Percentiles rank a stretch among this genome's conserved stretches.
These are phyloP conservation scores for Buxus sempervirens DNA, from an alignment of 164 flowering plant species.

Conservation along the genomic window DNA sequence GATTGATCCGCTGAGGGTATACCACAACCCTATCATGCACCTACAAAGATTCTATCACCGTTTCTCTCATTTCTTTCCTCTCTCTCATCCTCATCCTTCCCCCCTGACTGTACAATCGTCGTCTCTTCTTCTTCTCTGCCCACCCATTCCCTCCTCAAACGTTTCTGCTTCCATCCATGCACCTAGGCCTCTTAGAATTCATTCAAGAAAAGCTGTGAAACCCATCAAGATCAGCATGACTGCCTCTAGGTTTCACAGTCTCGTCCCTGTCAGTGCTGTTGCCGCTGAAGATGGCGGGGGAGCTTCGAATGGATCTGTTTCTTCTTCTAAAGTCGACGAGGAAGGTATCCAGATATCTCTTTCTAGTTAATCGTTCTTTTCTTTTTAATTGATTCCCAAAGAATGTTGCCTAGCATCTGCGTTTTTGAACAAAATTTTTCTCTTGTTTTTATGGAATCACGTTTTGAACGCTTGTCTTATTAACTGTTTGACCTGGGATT, in stretches of 20 bases:
- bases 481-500: constrained; percentile 1
- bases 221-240: constrained; percentile 18
- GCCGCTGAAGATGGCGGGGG: constrained; percentile 39
- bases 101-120: constrained; percentile 10
- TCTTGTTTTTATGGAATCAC: background rate
- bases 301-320: constrained; percentile 34
- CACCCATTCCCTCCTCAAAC: constrained; percentile 15
- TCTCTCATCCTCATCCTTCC: constrained; percentile 19
- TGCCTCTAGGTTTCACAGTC: constrained; percentile 31
- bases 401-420: no score
- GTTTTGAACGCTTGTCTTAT: background rate
- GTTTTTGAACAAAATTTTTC: background rate
- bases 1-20: no score
- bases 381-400: constrained; percentile 1
- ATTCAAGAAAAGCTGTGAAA: constrained; percentile 6
- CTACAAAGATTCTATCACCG: constrained; percentile 54
- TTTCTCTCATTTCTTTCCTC: constrained; percentile 33
- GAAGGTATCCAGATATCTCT: constrained; percentile 33
- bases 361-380: background rate
- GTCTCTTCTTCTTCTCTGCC: constrained; percentile 12
- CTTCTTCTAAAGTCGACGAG: constrained; percentile 28
- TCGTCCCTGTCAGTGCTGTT: constrained; percentile 32
- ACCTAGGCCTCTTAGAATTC: constrained; percentile 19
- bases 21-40: constrained; percentile 31
- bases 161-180: constrained; percentile 12